Evolutionary conservation across 805 yeast species (phyloP).

Genomic region (Wickerhamomyces bovis): DNA sequence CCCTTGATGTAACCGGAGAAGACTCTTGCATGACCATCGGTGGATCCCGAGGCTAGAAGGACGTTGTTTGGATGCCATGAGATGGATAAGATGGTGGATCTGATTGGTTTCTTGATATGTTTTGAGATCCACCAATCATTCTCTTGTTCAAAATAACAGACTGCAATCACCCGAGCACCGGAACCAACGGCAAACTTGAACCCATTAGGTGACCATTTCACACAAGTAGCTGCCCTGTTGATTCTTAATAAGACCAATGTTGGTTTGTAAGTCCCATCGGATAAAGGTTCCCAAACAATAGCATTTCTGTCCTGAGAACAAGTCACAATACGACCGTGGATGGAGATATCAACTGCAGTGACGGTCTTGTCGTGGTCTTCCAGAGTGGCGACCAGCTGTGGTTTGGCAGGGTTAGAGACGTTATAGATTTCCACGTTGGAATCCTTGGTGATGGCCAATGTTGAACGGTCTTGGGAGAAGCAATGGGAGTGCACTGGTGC

Average conservation of each 20-base stretch:
- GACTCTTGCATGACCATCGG: slow-evolving; percentile 89
- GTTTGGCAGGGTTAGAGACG: slow-evolving; percentile 45
- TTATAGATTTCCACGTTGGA: slow-evolving; percentile 70
- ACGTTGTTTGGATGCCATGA: slow-evolving; percentile 95
- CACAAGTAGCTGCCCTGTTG: slow-evolving; percentile 91
- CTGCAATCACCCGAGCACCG: slow-evolving; percentile 88
- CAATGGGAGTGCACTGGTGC: slow-evolving; percentile 89
- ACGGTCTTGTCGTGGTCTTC: slow-evolving; percentile 89
- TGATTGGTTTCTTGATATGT: slow-evolving; percentile 92
- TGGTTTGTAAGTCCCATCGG: slow-evolving; percentile 65
- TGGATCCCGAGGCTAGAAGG: slow-evolving; percentile 81
- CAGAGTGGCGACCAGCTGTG: slow-evolving; percentile 59
- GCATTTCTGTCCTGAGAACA: slow-evolving; percentile 98
- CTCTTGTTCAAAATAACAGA: slow-evolving; percentile 92
- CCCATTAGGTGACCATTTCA: slow-evolving; percentile 95
- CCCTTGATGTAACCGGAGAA: slow-evolving; percentile 87
- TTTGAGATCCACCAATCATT: slow-evolving; percentile 99
- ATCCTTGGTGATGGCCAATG: slow-evolving; percentile 78
- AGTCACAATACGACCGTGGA: slow-evolving; percentile 86
- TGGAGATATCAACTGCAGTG: slow-evolving; percentile 88
- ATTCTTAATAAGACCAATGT: slow-evolving; percentile 89
- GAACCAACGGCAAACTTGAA: slow-evolving; percentile 95
- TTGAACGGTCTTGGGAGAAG: slow-evolving; percentile 59
- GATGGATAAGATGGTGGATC: slow-evolving; percentile 75
- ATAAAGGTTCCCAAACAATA: slow-evolving; percentile 83